Base-by-base conservation (phyloP, 2,329 filamentous ascomycete genomes). In the Colletotrichum sp. region DNA sequence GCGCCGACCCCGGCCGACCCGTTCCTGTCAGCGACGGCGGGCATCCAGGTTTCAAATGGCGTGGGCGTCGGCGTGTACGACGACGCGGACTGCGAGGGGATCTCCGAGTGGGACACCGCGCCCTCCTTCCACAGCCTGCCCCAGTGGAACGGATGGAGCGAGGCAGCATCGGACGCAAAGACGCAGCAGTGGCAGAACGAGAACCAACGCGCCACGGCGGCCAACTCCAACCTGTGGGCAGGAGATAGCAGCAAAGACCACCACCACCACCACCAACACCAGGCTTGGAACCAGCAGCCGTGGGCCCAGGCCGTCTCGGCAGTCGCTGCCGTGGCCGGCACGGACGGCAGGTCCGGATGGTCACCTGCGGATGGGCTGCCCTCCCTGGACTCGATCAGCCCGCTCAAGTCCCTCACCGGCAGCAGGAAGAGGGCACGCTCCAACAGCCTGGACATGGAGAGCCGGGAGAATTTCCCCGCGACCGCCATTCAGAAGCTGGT, bases 291-390 rank as follows among this genome's bases (percentile, higher is more conserved):
- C 24, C 75, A 76, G 65, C 80, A 71, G 64, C 76, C 75, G 39
- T 79, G 81, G 82, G 34, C 81, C 81, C 68, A 80, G 79, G 62
- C 84, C 82, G 49, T 86, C 82, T 84, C 78, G 78, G 73, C 81
- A 83, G 32, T 77, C 59, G 70, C 79, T 32, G 68, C 78, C 60
- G 77, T 85, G 77, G 78, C 79, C 44, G 78, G 76, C 30, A 65
- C 76, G 57, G 76, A 78, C 62, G 69, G 55, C 63, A 76, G 76
- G 28, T 60, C 76, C 13, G 76, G 75, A 44, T 78, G 76, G 76
- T 76, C 76, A 15, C 69, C 76, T 24, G 65, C 73, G 8, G 76
- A 72, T 28, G 67, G 73, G 36, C 55, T 78, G 21, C 76, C 77
- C 32, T 78, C 76, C 9, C 39, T 78, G 49, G 72, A 78, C 55